Evolutionary conservation across 1,284 basidiomycete species (phyloP).

Genomic region (Ustilago cynodontis): DNA sequence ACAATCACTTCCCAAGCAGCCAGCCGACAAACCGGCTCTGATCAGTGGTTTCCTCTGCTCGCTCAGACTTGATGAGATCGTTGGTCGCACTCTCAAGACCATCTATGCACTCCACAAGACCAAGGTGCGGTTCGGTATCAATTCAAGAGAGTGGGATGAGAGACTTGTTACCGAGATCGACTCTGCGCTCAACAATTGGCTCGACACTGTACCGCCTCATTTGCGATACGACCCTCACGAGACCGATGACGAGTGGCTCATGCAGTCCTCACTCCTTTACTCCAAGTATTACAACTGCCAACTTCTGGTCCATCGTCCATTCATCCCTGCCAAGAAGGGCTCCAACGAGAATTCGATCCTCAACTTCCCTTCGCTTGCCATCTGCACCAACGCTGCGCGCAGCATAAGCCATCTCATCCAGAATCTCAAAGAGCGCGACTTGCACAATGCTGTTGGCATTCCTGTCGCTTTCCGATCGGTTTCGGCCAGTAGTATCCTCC

Average conservation of each 20-base stretch:
- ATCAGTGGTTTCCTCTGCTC: conserved; percentile 54
- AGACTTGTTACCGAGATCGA: conserved; percentile 64
- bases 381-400: conserved; percentile 64
- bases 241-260: conserved; percentile 51
- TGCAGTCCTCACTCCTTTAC: conserved; percentile 56
- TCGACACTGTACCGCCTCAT: conserved; percentile 58
- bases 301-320: conserved; percentile 64
- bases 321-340: conserved; percentile 57
- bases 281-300: conserved; percentile 62
- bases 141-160: conserved; percentile 59
- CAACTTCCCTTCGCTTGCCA: conserved; percentile 65
- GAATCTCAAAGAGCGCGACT: conserved; percentile 43
- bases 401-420: conserved; percentile 56
- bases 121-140: conserved; percentile 55
- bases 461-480: conserved; percentile 36
- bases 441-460: conserved; percentile 34
- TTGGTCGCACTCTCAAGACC: conserved; percentile 62
- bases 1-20: conserved; percentile 43
- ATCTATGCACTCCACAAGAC: conserved; percentile 63
- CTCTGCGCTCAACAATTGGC: conserved; percentile 63
- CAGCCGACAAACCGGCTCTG: conserved; percentile 31
- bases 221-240: conserved; percentile 58
- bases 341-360: conserved; percentile 44
- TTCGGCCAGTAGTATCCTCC: conserved; percentile 48
- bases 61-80: conserved; percentile 56